phyloP scores from a whole-genome alignment of 495 filamentous ascomycete genomes.

The Thozetella sp. region DNA sequence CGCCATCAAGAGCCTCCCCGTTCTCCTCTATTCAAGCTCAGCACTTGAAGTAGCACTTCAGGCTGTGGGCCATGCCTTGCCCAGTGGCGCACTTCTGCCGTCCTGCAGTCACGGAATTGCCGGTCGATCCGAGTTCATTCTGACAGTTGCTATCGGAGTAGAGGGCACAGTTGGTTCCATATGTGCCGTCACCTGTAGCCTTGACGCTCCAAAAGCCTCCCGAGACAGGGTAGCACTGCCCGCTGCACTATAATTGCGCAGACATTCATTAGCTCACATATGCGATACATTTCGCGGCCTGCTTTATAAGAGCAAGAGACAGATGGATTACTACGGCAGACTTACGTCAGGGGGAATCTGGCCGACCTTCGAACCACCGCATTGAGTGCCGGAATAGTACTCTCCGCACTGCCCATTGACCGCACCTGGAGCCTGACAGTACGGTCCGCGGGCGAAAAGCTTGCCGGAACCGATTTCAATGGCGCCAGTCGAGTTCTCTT shows the following conservation, averaged over 20 bases:
- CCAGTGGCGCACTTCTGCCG: neutral
- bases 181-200: neutral
- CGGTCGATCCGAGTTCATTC: neutral
- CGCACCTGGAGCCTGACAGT: neutral
- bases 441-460: neutral
- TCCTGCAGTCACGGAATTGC: neutral
- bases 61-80: neutral
- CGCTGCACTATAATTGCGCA: neutral
- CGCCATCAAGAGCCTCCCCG: neutral
- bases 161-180: neutral
- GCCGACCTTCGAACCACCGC: neutral
- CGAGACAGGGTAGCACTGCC: neutral
- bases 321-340: neutral
- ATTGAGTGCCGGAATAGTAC: neutral
- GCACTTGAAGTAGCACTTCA: neutral
- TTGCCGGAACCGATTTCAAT: neutral
- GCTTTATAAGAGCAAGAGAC: neutral
- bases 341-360: neutral
- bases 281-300: neutral
- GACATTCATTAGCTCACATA: neutral
- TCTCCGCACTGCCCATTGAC: neutral
- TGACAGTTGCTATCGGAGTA: neutral
- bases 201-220: neutral
- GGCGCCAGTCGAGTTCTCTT: neutral
- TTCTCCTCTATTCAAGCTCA: neutral